A percentile compares a stretch with the other conserved stretches of the same genome.
phyloP scores from a whole-genome alignment of 2,329 filamentous ascomycete species.

The Phialemoniopsis sp. region DNA sequence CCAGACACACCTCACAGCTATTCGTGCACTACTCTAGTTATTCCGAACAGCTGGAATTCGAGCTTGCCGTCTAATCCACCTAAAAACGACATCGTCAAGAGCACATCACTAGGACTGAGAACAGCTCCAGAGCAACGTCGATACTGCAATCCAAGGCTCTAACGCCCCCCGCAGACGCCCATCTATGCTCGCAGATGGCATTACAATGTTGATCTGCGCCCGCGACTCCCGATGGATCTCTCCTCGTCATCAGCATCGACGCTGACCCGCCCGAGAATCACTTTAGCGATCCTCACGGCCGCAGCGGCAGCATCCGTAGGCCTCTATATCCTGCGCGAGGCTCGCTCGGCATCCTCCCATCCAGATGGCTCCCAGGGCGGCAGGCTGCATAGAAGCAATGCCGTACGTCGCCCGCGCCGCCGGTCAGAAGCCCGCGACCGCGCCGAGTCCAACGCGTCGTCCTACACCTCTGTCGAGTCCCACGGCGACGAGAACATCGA shows the following conservation, averaged over 20 bases:
- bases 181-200: too few relatives aligned
- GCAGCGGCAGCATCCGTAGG: constrained; percentile 10
- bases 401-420: constrained; percentile 11
- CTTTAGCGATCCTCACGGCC: constrained; percentile 9
- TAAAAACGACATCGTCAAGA: too few relatives aligned
- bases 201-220: too few relatives aligned
- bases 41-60: too few relatives aligned
- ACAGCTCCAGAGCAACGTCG: too few relatives aligned
- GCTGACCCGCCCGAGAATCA: constrained; percentile 10
- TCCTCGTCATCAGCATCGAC: constrained; percentile 5
- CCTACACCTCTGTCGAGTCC: constrained; percentile 29
- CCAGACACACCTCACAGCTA: too few relatives aligned
- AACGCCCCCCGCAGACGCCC: too few relatives aligned
- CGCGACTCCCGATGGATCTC: constrained; percentile 7
- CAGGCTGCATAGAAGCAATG: constrained; percentile 12
- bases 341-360: not conserved
- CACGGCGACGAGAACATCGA: constrained; percentile 38
- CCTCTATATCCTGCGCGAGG: constrained; percentile 8
- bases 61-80: too few relatives aligned
- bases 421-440: constrained; percentile 10
- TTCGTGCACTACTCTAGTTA: too few relatives aligned
- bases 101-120: too few relatives aligned
- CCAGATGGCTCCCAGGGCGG: not conserved
- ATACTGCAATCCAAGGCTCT: too few relatives aligned
- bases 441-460: constrained; percentile 6